phyloP scores from a whole-genome alignment of 306 rosid species.

The Malus orientalis region DNA sequence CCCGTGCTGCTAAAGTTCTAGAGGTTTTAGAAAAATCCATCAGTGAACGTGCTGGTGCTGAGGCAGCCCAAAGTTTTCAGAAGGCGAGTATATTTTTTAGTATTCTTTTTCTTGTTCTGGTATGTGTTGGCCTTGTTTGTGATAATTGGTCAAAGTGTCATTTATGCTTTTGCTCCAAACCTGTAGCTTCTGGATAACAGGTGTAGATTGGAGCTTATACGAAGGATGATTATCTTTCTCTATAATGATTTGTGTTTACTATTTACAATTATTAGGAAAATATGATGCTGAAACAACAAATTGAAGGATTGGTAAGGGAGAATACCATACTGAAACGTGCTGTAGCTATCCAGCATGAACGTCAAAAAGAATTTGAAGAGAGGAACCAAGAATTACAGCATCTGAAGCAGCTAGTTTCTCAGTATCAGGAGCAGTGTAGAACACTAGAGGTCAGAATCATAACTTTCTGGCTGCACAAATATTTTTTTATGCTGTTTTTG shows the following conservation, averaged over 20 bases:
- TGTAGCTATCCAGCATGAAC: constrained; percentile 72
- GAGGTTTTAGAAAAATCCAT: constrained; percentile 81
- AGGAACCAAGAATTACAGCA: constrained; percentile 65
- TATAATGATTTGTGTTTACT: constrained; percentile 1
- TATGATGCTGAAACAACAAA: constrained; percentile 68
- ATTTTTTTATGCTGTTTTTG: background rate
- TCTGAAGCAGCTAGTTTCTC: constrained; percentile 66
- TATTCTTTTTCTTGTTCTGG: background rate
- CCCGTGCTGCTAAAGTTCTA: constrained; percentile 71
- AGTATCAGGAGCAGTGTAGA: constrained; percentile 82
- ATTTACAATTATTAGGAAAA: constrained; percentile 51
- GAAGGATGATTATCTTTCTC: background rate
- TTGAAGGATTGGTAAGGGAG: constrained; percentile 62
- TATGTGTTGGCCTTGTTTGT: background rate
- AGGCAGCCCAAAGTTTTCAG: constrained; percentile 49
- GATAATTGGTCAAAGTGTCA: background rate
- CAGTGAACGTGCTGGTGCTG: constrained; percentile 52
- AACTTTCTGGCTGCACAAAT: background rate
- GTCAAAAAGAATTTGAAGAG: constrained; percentile 59
- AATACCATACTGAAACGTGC: constrained; percentile 75
- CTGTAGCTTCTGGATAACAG: background rate
- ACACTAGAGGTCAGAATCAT: constrained; percentile 63
- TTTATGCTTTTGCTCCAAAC: background rate
- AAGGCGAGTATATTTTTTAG: constrained; percentile 36
- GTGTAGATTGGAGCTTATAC: too few species aligned